Conservation (phyloP, 345 rosid genomes). For the Turnera subulata region DNA sequence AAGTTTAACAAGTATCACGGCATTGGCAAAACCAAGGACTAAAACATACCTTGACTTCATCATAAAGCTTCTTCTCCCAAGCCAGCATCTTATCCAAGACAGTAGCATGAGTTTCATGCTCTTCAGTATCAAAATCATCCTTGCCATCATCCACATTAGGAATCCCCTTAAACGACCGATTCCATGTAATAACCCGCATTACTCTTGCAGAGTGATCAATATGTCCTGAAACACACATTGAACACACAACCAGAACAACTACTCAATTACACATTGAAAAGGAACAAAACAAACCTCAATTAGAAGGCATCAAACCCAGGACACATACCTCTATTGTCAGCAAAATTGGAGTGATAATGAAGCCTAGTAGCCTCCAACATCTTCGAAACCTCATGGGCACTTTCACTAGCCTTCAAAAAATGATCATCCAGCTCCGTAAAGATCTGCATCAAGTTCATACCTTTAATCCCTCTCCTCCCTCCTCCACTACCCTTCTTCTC, state of each 20-base stretch:
- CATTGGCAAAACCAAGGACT: not conserved
- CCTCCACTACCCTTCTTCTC: constrained; percentile 39
- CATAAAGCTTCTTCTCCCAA: constrained; percentile 97
- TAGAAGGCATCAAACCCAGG: no score
- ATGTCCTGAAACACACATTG: constrained; percentile 51
- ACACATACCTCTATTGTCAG: constrained; percentile 38
- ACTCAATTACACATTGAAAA: no score
- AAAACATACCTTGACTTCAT: constrained; percentile 83
- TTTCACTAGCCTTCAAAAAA: constrained; percentile 83
- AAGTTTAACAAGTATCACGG: not conserved
- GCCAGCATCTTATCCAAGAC: constrained; percentile 95
- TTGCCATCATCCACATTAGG: constrained; percentile 47
- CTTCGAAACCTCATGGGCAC: constrained; percentile 91
- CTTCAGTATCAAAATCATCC: constrained; percentile 76
- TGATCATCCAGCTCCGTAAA: constrained; percentile 77
- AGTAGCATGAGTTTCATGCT: constrained; percentile 90
- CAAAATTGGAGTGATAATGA: constrained; percentile 98
- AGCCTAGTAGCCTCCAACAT: constrained; percentile 91
- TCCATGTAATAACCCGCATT: constrained; percentile 98
- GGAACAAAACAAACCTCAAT: no score
- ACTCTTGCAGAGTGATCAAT: constrained; percentile 91
- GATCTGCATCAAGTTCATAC: constrained; percentile 40
- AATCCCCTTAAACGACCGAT: constrained; percentile 70
- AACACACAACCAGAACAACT: not conserved
- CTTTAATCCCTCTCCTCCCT: constrained; percentile 19